These are phyloP conservation scores for Stygiomarasmius scandens DNA, from an alignment of 1,284 basidiomycete species.

Conservation along the genomic window DNA sequence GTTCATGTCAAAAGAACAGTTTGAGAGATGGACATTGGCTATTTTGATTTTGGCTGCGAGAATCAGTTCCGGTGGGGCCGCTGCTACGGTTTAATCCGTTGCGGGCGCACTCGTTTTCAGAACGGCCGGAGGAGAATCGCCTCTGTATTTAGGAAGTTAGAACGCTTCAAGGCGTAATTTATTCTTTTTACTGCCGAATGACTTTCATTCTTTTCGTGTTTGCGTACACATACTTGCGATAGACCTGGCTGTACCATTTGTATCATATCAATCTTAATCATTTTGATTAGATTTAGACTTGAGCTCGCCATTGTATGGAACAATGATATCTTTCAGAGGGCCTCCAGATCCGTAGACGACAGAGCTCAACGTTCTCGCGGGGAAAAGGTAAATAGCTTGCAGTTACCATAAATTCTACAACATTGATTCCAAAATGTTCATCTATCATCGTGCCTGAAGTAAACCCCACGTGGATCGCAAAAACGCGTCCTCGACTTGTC, in stretches of 20 bases:
- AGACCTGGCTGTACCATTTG: too few species aligned
- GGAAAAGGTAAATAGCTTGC: conserved; percentile 12
- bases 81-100: not conserved
- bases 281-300: too few species aligned
- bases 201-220: too few species aligned
- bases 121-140: too few species aligned
- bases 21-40: conserved; percentile 74
- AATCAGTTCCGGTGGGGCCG: conserved; percentile 17
- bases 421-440: conserved; percentile 98
- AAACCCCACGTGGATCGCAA: too few species aligned
- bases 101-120: too few species aligned
- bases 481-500: too few species aligned
- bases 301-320: conserved; percentile 68
- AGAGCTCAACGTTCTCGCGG: conserved; percentile 53
- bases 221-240: too few species aligned
- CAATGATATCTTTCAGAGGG: conserved; percentile 89
- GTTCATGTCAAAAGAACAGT: conserved; percentile 79
- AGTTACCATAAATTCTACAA: conserved; percentile 94
- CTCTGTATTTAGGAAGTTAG: too few species aligned
- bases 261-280: too few species aligned
- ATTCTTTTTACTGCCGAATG: too few species aligned
- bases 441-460: conserved; percentile 97
- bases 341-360: conserved; percentile 94
- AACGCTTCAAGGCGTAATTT: too few species aligned
- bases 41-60: conserved; percentile 59